These are phyloP conservation scores for Iris pallida DNA, from an alignment of 116 monocot species.

Conservation along the genomic window DNA sequence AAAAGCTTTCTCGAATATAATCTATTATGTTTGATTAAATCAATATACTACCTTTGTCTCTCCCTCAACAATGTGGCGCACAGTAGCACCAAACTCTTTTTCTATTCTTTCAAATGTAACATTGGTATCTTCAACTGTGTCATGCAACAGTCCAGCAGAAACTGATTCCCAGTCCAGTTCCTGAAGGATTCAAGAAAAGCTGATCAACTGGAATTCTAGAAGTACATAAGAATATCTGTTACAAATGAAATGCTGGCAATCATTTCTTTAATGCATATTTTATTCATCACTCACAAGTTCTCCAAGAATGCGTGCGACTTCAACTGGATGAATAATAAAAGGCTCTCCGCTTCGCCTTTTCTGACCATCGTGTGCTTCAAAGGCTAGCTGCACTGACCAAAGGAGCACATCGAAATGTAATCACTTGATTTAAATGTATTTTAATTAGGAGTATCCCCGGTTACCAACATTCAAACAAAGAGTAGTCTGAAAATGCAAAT, in stretches of 20 bases:
- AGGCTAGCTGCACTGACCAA: conserved; percentile 81
- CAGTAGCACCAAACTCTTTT: conserved; percentile 83
- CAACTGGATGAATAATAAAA: conserved; percentile 98
- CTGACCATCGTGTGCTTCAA: conserved; percentile 92
- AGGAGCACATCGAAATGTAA: conserved; percentile 30
- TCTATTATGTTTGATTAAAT: background rate
- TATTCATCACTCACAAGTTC: conserved; percentile 66
- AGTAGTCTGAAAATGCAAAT: background rate
- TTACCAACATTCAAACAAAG: background rate
- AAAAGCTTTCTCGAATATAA: conserved; percentile 1
- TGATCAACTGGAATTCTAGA: background rate
- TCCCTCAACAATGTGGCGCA: conserved; percentile 92
- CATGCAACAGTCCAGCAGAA: conserved; percentile 97
- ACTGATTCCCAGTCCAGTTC: conserved; percentile 98
- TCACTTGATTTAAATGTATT: conserved; percentile 1
- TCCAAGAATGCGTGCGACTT: conserved; percentile 96
- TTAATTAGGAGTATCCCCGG: background rate
- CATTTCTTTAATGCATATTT: conserved; percentile 1
- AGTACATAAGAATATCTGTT: background rate
- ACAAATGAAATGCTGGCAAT: background rate
- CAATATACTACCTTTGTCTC: conserved; percentile 81
- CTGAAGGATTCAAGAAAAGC: conserved; percentile 23
- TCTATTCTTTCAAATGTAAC: conserved; percentile 97
- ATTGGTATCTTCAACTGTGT: conserved; percentile 96
- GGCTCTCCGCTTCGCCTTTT: conserved; percentile 97